Evolutionary conservation across 2,329 filamentous ascomycete genomes (phyloP).

Genomic region (Monosporascus sp.): DNA sequence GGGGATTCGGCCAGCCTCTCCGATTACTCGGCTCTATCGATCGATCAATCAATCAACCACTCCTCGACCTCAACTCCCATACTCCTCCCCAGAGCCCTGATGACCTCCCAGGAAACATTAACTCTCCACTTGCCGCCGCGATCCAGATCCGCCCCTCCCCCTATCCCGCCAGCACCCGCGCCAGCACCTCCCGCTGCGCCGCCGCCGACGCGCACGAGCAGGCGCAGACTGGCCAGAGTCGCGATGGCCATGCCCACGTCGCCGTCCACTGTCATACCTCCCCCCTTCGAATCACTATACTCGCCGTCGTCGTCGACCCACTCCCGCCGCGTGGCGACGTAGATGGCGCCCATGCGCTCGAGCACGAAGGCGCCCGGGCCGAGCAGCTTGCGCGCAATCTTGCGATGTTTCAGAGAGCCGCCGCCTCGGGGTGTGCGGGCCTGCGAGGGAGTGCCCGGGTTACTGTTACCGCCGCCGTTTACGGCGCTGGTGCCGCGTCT

Average conservation of each 20-base stretch:
- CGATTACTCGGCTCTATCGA: no score
- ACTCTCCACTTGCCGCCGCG: slow-evolving; percentile 69
- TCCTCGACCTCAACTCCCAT: slow-evolving; percentile 76
- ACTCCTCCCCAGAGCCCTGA: slow-evolving; percentile 62
- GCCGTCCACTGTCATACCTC: slow-evolving; percentile 32
- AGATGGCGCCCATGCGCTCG: slow-evolving; percentile 74
- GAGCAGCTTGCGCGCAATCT: slow-evolving; percentile 71
- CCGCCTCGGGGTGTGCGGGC: no score
- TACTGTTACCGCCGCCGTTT: slow-evolving; percentile 7
- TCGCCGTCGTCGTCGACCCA: slow-evolving; percentile 35
- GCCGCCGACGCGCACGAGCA: slow-evolving; percentile 62
- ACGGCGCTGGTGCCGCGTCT: slow-evolving; percentile 1
- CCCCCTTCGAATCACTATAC: slow-evolving; percentile 13
- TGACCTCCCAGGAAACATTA: slow-evolving; percentile 73
- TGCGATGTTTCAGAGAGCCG: slow-evolving; percentile 48
- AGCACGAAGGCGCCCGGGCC: slow-evolving; percentile 72
- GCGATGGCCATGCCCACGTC: slow-evolving; percentile 62
- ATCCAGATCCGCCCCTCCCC: slow-evolving; percentile 69
- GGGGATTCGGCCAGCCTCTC: no score
- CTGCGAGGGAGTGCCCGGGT: no score
- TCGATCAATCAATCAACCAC: slow-evolving; percentile 65
- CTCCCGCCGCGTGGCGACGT: slow-evolving; percentile 58
- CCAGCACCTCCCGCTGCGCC: slow-evolving; percentile 59
- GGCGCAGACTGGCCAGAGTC: slow-evolving; percentile 63
- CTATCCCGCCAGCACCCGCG: slow-evolving; percentile 65